These are phyloP conservation scores for Lotmaria passim DNA, from an alignment of 208 protist species.

Conservation along the genomic window DNA sequence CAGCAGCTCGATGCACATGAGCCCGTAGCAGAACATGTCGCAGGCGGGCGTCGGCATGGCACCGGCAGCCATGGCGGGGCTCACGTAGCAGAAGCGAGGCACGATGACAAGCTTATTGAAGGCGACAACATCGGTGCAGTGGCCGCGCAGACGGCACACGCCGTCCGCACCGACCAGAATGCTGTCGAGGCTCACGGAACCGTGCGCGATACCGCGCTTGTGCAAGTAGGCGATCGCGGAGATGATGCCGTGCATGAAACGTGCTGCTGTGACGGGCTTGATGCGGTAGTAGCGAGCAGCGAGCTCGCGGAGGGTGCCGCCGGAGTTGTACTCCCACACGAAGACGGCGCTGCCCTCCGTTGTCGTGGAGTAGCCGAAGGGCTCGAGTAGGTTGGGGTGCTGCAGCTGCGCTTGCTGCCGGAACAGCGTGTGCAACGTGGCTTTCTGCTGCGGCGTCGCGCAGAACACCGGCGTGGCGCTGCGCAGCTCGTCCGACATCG, in stretches of 20 bases:
- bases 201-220: constrained; percentile 54
- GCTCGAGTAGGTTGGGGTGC: constrained; percentile 22
- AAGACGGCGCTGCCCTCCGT: constrained; percentile 16
- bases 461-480: not conserved
- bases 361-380: constrained; percentile 4
- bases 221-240: constrained; percentile 65
- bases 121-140: constrained; percentile 26
- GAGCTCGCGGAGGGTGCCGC: constrained; percentile 40
- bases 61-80: constrained; percentile 60
- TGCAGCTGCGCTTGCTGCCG: constrained; percentile 1
- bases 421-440: constrained; percentile 1
- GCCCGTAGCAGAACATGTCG: constrained; percentile 74
- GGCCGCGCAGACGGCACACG: constrained; percentile 64
- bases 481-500: constrained; percentile 8
- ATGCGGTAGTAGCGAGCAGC: constrained; percentile 24
- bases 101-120: constrained; percentile 31
- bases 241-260: constrained; percentile 58
- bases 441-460: constrained; percentile 7
- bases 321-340: constrained; percentile 45
- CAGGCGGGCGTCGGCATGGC: constrained; percentile 39
- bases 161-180: constrained; percentile 63
- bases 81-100: constrained; percentile 55
- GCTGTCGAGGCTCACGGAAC: constrained; percentile 65
- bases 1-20: constrained; percentile 64
- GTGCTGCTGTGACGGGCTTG: constrained; percentile 26